phyloP scores from a whole-genome alignment of 2,329 filamentous ascomycete genomes.

The Herpotrichia juniperi region DNA sequence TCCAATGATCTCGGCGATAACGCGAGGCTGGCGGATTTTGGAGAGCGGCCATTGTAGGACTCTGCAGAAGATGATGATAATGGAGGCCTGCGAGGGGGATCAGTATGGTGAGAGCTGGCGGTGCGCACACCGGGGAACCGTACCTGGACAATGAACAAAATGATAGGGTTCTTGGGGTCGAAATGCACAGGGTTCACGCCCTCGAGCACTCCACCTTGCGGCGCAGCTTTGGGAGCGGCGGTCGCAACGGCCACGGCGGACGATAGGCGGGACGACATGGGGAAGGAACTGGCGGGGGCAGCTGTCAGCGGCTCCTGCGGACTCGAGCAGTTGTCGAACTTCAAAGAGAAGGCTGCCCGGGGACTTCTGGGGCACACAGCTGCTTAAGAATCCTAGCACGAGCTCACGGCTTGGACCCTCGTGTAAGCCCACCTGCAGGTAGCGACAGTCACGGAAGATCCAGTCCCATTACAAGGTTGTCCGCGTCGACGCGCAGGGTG shows the following conservation, averaged over 20 bases:
- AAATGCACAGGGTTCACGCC: slow-evolving; percentile 72
- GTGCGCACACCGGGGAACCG: slow-evolving; percentile 1
- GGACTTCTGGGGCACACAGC: not conserved
- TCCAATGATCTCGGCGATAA: slow-evolving; percentile 81
- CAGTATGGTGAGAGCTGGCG: not conserved
- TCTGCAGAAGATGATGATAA: slow-evolving; percentile 76
- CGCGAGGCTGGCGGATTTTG: slow-evolving; percentile 75
- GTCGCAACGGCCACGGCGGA: slow-evolving; percentile 23
- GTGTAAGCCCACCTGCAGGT: not conserved
- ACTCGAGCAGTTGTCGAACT: not conserved
- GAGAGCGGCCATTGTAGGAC: slow-evolving; percentile 75
- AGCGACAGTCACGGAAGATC: not conserved
- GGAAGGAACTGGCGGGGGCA: slow-evolving; percentile 1
- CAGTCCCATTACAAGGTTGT: not conserved
- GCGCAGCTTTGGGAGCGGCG: slow-evolving; percentile 39
- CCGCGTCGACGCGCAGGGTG: not conserved
- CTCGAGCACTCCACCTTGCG: slow-evolving; percentile 74
- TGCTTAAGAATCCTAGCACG: not conserved
- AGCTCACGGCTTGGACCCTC: not conserved
- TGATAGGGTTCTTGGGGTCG: slow-evolving; percentile 73
- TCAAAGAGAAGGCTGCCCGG: too few relatives aligned
- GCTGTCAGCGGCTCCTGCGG: not conserved
- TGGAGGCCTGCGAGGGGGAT: slow-evolving; percentile 58
- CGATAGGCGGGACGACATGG: slow-evolving; percentile 28
- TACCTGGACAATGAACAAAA: slow-evolving; percentile 78